Base-by-base conservation (phyloP, 2,329 filamentous ascomycete species). In the Penicillium sp. region DNA sequence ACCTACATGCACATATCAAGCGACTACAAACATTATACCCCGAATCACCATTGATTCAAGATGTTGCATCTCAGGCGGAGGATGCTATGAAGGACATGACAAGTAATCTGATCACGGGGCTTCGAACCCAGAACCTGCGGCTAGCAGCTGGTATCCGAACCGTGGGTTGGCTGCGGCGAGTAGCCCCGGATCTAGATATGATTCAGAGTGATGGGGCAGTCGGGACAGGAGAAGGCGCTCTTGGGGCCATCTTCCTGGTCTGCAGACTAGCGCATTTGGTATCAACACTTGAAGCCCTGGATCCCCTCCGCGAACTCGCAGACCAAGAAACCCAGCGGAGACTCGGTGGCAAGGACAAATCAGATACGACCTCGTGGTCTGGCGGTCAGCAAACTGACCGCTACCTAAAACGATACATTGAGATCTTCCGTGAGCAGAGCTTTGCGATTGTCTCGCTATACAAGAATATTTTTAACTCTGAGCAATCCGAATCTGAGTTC, bases 381-480 rank as follows among this genome's bases (percentile, higher is more conserved):
- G 69, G 85, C 1, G 93, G 93, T 0, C 92, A 96, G 68, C 94
- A 97, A 72, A 97, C 92, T 1, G 94, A 97, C 73, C 84, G 92
- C 50, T 99, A 92, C 68, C 78, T 99, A 43, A 99, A 97, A 74
- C 85, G 92, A 47, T 99, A 96, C 74, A 90, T 99, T 67, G 94
- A 99, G 72, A 92, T 99, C 29, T 97, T 97, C 72, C 89, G 94
- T 51, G 94, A 99, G 75, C 94, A 99, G 75, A 96, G 91, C 71
- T 99, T 99, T 73, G 90, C 88, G 43, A 96, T 97, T 59, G 86
- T 97, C 29, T 96, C 91, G 57, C 91, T 97, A 82, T 97, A 95
- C 75, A 90, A 88, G 68, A 94, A 89, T 68, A 91, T 97, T 53
- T 96, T 96, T 68, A 87, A 89, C 0, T 80, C 84, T 3, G 81